phyloP scores from a whole-genome alignment of 352 stramenopile genomes.

The Phytopythium litorale region DNA sequence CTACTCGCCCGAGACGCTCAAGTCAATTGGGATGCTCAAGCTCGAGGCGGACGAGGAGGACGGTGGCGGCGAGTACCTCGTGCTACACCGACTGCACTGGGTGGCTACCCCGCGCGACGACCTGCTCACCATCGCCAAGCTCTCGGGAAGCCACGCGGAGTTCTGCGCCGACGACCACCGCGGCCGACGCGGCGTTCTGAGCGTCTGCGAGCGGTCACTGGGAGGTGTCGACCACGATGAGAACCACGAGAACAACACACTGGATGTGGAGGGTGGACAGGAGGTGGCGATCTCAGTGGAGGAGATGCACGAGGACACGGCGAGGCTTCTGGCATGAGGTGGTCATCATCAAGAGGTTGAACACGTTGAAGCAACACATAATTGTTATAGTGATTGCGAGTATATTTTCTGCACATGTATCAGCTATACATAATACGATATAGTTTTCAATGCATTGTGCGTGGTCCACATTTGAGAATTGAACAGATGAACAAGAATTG shows the following conservation, averaged over 20 bases:
- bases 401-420: no score
- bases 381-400: no score
- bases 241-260: no score
- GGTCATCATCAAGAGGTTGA: no score
- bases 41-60: constrained; percentile 9
- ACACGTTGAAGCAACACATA: no score
- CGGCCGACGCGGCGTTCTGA: constrained; percentile 10
- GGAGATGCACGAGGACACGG: neutral
- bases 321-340: no score
- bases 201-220: constrained; percentile 10
- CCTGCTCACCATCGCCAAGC: constrained; percentile 20
- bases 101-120: constrained; percentile 13
- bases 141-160: constrained; percentile 17
- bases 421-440: no score
- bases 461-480: no score
- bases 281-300: neutral
- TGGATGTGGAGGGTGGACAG: neutral
- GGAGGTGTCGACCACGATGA: neutral
- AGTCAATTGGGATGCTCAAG: constrained; percentile 19
- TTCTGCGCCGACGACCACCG: constrained; percentile 13
- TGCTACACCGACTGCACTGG: constrained; percentile 25
- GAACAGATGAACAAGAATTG: no score
- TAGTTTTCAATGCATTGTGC: no score
- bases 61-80: constrained; percentile 14
- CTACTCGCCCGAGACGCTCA: constrained; percentile 15